These are phyloP conservation scores for Aspergillus flavus DNA, from an alignment of 2,329 filamentous ascomycete genomes.

Conservation along the genomic window DNA sequence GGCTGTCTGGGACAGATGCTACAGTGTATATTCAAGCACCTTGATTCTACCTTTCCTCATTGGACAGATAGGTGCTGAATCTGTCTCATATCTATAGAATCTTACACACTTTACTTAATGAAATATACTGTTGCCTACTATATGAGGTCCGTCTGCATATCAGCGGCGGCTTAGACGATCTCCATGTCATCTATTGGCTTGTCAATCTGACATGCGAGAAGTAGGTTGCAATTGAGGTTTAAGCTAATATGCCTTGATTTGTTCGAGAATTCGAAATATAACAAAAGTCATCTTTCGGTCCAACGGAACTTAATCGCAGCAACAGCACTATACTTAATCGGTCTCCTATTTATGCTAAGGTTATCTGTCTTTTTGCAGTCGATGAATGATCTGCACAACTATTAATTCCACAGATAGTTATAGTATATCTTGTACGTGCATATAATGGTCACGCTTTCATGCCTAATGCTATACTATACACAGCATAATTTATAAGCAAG, in stretches of 20 bases:
- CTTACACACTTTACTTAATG: background rate
- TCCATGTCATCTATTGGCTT: background rate
- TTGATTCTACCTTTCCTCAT: background rate
- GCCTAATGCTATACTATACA: no score
- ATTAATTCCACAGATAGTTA: no score
- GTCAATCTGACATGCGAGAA: background rate
- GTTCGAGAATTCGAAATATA: background rate
- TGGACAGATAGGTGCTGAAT: background rate
- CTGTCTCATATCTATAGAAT: background rate
- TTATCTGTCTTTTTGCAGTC: no score
- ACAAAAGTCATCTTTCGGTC: background rate
- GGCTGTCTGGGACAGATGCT: background rate
- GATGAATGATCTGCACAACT: no score
- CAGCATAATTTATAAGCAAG: no score
- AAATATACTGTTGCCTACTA: background rate
- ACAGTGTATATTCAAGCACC: slow-evolving; percentile 3
- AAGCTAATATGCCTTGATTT: background rate
- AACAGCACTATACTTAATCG: background rate
- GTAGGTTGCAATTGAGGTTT: background rate
- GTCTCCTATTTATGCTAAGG: background rate
- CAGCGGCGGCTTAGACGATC: background rate
- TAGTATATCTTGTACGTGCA: no score
- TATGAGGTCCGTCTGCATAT: background rate
- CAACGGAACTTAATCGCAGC: background rate
- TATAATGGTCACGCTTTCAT: no score